Evolutionary conservation across 495 filamentous ascomycete species (phyloP), one percentile per base, ranked within the genome.

Genomic region (Xanthoparmelia taractica): DNA sequence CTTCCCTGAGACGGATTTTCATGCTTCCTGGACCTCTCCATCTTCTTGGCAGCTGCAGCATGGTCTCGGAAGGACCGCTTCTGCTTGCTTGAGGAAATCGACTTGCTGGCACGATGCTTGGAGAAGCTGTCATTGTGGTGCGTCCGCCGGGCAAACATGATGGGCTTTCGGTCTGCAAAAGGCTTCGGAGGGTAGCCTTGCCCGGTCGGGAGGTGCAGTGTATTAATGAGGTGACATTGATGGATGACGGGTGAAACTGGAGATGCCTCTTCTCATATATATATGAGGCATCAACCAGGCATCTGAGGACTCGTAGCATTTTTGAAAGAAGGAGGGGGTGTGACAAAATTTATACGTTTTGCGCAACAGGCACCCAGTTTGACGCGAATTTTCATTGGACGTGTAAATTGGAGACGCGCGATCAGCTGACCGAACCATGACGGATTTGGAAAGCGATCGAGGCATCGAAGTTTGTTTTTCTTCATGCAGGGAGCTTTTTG

Each of bases 21-120:
- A n/a, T 70, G 67, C 61, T 70, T 75, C 37, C 64, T 57, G 8
- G 65, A 64, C 57, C 59, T 69, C 20, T 74, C 72, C 38, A 68
- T 65, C 55, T 75, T 57, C 68, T 67, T 67, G 17, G 65, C 63
- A 27, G 68, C 65, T 59, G 67, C 67, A 36, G 73, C 66, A 54
- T 65, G 73, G 64, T 70, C 71, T 57, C 58, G 69, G 48, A 73
- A 69, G 5, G 69, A 73, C 43, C 71, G 67, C 52, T 72, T 73
- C 12, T 56, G 40, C 38, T 59, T 71, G 43, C 68, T 71, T 34
- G 74, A 72, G 37, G 72, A 67, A 48, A 67, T 67, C 38, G 69
- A 70, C 60, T 82, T 83, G 12, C 73, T 66, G 4, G 79, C 76
- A 36, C 79, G 73, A 66, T 83, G 78, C 66, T 74, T 76, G 65